Base-by-base conservation (phyloP, 2,329 filamentous ascomycete species). In the Aspergillus sp. region DNA sequence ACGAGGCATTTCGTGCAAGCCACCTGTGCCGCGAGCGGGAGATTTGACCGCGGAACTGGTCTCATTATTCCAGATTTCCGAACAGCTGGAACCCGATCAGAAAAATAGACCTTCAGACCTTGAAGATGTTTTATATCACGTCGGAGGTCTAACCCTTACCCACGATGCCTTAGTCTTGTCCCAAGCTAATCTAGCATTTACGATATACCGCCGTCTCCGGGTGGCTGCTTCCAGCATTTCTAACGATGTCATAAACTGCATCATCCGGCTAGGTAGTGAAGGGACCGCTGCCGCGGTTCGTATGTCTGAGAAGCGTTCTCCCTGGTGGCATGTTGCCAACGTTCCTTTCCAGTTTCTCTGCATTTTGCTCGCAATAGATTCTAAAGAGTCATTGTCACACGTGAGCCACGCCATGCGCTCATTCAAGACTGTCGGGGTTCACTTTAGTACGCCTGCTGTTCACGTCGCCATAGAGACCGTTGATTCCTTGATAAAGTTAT, bases 281-380 rank as follows among this genome's bases (percentile, higher is more conserved):
- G 64, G 64, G 3, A 58, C 64, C 2, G 44, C 58, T 3, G 59
- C 64, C 3, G 55, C 62, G 1, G 32, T 59, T 5, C 27, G 57
- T 11, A 52, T 57, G 10, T 49, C 60, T 10, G 58, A 57, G 13
- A 44, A 44, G 6, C 56, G 55, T 30, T 53, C 50, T 23, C 64
- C 64, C 5, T 65, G 64, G 64, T 65, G 64, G 64, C 64, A 65
- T 23, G 62, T 65, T 19, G 57, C 60, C 38, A 64, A 65, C 21
- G 62, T 65, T n/a, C 64, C 59, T 3, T 64, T 64, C 10, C 62
- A 62, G 23, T 56, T 62, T 25, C 44, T 57, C 13, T 64, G 62
- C 39, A 57, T 59, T 13, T 23, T 64, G 30, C 47, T 64, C 11
- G 59, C 62, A 7, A 60, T 62, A 17, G 56, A 59, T 30, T 53